Percentiles rank a stretch among this genome's conserved stretches.
Conservation (phyloP, 192 early-diverging fungal species). For the Entrophospora sp. region DNA sequence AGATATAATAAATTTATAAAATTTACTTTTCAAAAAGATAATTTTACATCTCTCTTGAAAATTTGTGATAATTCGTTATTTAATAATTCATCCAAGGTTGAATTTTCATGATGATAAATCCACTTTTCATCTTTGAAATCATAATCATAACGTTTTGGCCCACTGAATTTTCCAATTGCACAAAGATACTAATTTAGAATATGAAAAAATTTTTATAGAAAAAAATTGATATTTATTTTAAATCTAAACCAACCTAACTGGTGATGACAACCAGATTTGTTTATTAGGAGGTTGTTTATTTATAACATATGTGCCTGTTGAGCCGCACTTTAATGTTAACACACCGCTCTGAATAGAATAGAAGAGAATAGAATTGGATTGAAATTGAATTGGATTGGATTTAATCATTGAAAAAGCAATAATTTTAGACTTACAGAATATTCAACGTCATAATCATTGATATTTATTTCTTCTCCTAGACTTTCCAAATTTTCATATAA, state of each 20-base stretch:
- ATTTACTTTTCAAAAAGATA: too few species aligned
- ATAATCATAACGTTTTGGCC: conserved; percentile 82
- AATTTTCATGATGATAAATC: conserved; percentile 67
- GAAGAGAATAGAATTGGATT: too few species aligned
- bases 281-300: conserved; percentile 98
- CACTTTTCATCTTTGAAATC: conserved; percentile 48
- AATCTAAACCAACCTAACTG: conserved; percentile 47
- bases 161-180: conserved; percentile 36
- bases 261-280: conserved; percentile 97
- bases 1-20: too few species aligned
- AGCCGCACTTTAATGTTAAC: conserved; percentile 74
- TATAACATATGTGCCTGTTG: conserved; percentile 82
- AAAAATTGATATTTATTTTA: too few species aligned
- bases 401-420: too few species aligned
- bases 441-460: conserved; percentile 70
- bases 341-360: conserved; percentile 76
- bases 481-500: conserved; percentile 70
- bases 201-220: neutral
- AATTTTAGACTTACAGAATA: conserved; percentile 71
- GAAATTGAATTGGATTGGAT: too few species aligned
- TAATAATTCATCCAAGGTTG: conserved; percentile 59
- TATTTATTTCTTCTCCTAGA: conserved; percentile 58
- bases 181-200: neutral
- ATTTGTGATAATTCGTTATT: conserved; percentile 24
- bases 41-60: too few species aligned